Percentiles rank a stretch among this genome's conserved stretches.
These are phyloP conservation scores for Dorcoceras hygrometricum DNA, from an alignment of 257 asterid species.

Conservation along the genomic window DNA sequence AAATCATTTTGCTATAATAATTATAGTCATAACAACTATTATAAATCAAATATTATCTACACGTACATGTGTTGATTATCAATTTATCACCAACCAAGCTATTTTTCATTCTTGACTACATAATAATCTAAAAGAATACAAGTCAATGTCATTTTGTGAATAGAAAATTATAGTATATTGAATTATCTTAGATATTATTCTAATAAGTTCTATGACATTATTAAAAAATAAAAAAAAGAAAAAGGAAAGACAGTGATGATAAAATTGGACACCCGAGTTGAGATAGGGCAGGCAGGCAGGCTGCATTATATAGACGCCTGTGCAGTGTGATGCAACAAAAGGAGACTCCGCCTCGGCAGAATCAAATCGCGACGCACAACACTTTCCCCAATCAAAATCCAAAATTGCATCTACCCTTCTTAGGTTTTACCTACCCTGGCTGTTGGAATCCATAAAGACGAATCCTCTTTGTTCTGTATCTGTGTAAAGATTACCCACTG, in stretches of 20 bases:
- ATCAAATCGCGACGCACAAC: constrained; percentile 18
- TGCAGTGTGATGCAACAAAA: constrained; percentile 11
- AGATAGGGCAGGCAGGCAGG: constrained; percentile 5
- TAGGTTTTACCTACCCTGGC: constrained; percentile 16
- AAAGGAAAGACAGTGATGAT: not conserved
- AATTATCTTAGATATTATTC: no score
- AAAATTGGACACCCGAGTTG: not conserved
- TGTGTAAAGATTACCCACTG: constrained; percentile 10
- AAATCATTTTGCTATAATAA: no score
- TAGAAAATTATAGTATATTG: no score
- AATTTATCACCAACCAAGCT: no score
- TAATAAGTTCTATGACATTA: not conserved
- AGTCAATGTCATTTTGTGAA: not conserved
- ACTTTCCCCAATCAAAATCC: constrained; percentile 21
- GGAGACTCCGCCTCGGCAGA: constrained; percentile 20
- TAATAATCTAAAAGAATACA: no score
- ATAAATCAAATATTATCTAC: no score
- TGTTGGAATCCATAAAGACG: not conserved
- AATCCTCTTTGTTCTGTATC: not conserved
- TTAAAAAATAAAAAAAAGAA: not conserved
- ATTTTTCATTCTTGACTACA: no score
- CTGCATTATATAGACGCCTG: not conserved
- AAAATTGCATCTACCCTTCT: constrained; percentile 18
- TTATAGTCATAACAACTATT: no score
- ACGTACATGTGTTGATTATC: no score